phyloP scores from a whole-genome alignment of 345 rosid genomes.

The Raphanus raphanistrum region DNA sequence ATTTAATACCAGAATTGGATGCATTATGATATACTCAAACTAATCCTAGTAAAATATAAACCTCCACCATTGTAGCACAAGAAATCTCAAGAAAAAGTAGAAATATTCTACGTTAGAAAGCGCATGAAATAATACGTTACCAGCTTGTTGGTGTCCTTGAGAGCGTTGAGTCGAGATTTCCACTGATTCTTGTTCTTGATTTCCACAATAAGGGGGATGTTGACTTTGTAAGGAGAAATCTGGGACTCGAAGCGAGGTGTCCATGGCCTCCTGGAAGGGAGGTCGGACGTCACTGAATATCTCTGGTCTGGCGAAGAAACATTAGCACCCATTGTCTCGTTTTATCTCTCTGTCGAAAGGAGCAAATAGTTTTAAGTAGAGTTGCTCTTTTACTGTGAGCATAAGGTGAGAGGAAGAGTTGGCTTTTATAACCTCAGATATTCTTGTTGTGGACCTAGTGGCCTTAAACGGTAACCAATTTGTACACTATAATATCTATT shows the following conservation, averaged over 20 bases:
- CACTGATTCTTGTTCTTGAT: slow-evolving; percentile 59
- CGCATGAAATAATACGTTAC: slow-evolving; percentile 32
- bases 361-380: background rate
- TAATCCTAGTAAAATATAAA: background rate
- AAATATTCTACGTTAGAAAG: background rate
- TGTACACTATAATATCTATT: background rate
- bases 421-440: slow-evolving; percentile 24
- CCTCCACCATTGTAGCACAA: background rate
- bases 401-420: background rate
- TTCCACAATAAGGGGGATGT: slow-evolving; percentile 37
- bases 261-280: slow-evolving; percentile 24
- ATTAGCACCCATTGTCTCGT: slow-evolving; percentile 36
- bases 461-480: slow-evolving; percentile 6
- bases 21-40: background rate
- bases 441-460: background rate
- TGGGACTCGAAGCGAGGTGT: slow-evolving; percentile 19
- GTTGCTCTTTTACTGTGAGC: slow-evolving; percentile 11
- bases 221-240: slow-evolving; percentile 19
- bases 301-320: slow-evolving; percentile 19
- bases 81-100: background rate
- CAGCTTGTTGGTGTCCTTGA: slow-evolving; percentile 60
- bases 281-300: background rate
- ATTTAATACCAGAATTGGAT: background rate
- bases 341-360: background rate
- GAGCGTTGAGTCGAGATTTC: slow-evolving; percentile 54